These are phyloP conservation scores for Paecilomyces sp. DNA, from an alignment of 2,329 filamentous ascomycete species.

Conservation along the genomic window DNA sequence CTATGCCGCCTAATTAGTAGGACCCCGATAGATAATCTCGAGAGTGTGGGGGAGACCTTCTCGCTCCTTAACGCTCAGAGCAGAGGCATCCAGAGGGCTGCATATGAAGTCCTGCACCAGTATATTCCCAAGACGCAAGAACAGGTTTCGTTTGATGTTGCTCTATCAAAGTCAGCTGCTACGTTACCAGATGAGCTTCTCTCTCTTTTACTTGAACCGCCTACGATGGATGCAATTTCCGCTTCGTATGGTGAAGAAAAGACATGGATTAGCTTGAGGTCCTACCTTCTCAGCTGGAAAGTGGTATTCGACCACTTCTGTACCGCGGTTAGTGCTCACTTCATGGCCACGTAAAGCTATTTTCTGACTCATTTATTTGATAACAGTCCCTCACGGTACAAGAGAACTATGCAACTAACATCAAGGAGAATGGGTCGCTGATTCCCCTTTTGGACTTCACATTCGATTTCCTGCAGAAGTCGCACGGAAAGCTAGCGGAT, in stretches of 20 bases:
- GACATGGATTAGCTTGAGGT: constrained; percentile 64
- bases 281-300: constrained; percentile 84
- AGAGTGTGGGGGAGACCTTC: constrained; percentile 64
- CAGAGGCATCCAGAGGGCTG: constrained; percentile 66
- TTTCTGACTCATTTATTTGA: constrained; percentile 14
- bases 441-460: constrained; percentile 66
- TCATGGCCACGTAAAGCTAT: neutral
- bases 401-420: constrained; percentile 68
- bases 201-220: constrained; percentile 72
- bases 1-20: constrained; percentile 62
- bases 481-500: constrained; percentile 63
- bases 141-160: constrained; percentile 70
- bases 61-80: constrained; percentile 70
- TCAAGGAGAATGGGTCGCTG: constrained; percentile 68
- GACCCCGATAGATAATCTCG: constrained; percentile 55
- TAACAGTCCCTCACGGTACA: constrained; percentile 68
- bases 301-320: constrained; percentile 81
- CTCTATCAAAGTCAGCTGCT: constrained; percentile 48
- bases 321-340: constrained; percentile 44
- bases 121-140: constrained; percentile 74
- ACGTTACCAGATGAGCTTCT: constrained; percentile 76
- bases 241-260: constrained; percentile 57
- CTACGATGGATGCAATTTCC: constrained; percentile 60
- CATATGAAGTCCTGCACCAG: constrained; percentile 71
- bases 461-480: constrained; percentile 79